These are phyloP conservation scores for Ceratocystis colombiana DNA, from an alignment of 2,329 filamentous ascomycete genomes.

Conservation along the genomic window DNA sequence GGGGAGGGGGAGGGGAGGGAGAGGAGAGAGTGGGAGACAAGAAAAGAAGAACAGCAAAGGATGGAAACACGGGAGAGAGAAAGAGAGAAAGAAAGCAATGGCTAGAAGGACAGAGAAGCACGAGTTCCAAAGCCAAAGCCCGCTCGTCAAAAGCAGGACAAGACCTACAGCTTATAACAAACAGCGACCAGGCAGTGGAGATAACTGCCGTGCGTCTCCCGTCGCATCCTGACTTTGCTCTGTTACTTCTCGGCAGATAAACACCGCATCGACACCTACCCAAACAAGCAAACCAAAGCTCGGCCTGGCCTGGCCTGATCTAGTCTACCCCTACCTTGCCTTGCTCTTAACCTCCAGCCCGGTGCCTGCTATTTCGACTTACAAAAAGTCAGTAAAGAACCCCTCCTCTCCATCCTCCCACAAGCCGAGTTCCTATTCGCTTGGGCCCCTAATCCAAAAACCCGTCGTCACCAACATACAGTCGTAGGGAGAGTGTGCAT, in stretches of 20 bases:
- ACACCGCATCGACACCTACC: not conserved
- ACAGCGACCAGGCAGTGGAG: not conserved
- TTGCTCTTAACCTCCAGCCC: too few relatives aligned
- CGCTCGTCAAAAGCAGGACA: not conserved
- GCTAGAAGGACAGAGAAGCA: not conserved
- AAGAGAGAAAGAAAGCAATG: not conserved
- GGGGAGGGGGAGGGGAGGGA: not conserved
- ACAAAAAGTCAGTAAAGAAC: too few relatives aligned
- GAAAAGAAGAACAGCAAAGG: not conserved
- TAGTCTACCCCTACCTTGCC: too few relatives aligned
- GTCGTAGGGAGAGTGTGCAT: too few relatives aligned
- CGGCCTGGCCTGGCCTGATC: not conserved
- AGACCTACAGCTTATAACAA: not conserved
- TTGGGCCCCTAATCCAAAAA: not conserved
- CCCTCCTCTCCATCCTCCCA: too few relatives aligned
- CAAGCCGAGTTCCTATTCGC: not conserved
- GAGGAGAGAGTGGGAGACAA: not conserved
- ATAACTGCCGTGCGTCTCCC: slow-evolving; percentile 3
- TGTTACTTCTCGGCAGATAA: not conserved
- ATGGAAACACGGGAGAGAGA: not conserved
- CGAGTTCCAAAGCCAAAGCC: too few relatives aligned
- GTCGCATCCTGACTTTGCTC: not conserved
- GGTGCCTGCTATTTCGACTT: too few relatives aligned
- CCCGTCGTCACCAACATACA: not conserved
- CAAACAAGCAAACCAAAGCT: not conserved